Evolutionary conservation across 768 basidiomycete species (phyloP), one percentile per base, ranked within the genome.

Genomic region (Gymnopilus junonius): DNA sequence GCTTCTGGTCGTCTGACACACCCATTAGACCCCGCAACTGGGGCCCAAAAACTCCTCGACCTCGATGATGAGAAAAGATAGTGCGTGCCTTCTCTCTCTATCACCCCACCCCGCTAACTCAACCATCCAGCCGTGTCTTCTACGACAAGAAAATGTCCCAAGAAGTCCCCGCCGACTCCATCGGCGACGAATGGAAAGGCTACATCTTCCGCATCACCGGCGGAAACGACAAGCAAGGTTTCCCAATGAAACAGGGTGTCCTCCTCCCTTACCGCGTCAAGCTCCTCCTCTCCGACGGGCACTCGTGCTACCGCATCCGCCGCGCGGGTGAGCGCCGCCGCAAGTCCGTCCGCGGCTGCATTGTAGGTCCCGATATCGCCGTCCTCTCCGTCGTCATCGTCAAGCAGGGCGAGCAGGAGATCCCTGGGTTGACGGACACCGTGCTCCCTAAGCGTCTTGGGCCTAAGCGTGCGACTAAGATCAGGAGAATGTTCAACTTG

Each of bases 231-330:
- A 94, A 95, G 83, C 94, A 96, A 78, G 95, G 95, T 74, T 97
- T 97, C 87, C 95, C 95, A 51, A 97, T 98, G 95, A 99, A 99
- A 82, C 97, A 99, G 83, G 96, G 97, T 82, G 93, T 98, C 69
- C 92, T 99, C 65, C 87, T 97, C 72, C 94, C 94, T 62, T 76
- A 94, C 83, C 95, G 97, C 87, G 94, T 96, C 71, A 84, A 87
- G 65, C 92, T 99, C 68, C 93, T 99, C 73, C 92, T 99, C 75
- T 72, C 93, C 66, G 93, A 97, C 77, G 95, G 95, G 55, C 97
- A 99, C 89, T 97, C 96, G 32, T 99, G 97, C 87, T 98, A 93
- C 87, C 94, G 97, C 71, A 78, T 84, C 68, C 93, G 95, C 74
- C 93, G 95, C 78, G 79, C 84, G 53, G 97, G 97, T 74, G 96